Conservation (phyloP, 1,139 yeast species). For the Saccharomycopsis hybrid region DNA sequence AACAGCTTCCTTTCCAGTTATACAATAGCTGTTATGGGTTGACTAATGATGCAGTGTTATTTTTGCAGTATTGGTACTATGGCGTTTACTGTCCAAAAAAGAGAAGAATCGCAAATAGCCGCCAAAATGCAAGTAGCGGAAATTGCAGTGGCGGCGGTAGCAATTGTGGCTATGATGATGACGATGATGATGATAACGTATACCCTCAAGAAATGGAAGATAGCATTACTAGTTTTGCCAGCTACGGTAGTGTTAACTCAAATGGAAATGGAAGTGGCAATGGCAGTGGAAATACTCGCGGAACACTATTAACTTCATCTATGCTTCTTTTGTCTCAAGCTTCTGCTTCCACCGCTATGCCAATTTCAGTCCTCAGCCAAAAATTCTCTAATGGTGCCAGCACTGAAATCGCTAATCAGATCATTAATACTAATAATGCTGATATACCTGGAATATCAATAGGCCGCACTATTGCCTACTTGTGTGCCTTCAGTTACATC, state of each 20-base stretch:
- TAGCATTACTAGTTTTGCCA: slow-evolving; percentile 9
- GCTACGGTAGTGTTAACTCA: slow-evolving; percentile 8
- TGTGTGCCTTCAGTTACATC: slow-evolving; percentile 69
- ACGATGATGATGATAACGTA: neutral
- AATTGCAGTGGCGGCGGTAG: slow-evolving; percentile 19
- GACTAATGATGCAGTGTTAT: slow-evolving; percentile 61
- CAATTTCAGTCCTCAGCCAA: no score
- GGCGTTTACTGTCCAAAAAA: slow-evolving; percentile 33
- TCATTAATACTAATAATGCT: no score
- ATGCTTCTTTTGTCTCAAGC: no score
- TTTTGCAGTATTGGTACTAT: slow-evolving; percentile 76
- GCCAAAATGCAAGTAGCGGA: neutral
- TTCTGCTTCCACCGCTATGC: no score
- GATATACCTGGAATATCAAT: slow-evolving; percentile 2
- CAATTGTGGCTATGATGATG: slow-evolving; percentile 15
- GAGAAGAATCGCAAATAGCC: slow-evolving; percentile 24
- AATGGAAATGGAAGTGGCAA: no score
- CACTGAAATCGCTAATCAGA: no score
- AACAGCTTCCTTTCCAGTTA: slow-evolving; percentile 71
- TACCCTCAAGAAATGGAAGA: slow-evolving; percentile 14
- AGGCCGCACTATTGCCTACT: slow-evolving; percentile 57
- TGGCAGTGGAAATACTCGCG: no score
- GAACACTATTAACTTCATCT: no score
- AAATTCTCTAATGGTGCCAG: no score
- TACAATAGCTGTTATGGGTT: slow-evolving; percentile 70